A percentile compares a stretch with the other conserved stretches of the same genome.
phyloP scores from a whole-genome alignment of 306 rosid genomes.

The Dalbergia cultrata region DNA sequence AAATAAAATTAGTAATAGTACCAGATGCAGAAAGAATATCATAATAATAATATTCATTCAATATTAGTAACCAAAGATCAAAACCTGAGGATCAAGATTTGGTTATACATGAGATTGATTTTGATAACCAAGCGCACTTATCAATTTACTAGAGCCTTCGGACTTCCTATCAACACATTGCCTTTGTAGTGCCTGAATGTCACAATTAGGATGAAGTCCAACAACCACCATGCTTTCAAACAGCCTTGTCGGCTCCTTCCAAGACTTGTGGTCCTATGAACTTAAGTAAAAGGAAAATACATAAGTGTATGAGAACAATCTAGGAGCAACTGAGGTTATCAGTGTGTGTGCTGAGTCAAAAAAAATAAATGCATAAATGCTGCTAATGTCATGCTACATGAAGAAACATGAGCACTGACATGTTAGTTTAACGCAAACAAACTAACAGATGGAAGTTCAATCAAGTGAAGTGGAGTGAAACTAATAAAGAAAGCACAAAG shows the following conservation, averaged over 20 bases:
- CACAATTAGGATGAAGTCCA: conserved; percentile 96
- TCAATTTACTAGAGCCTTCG: conserved; percentile 79
- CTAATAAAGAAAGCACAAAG: conserved; percentile 25
- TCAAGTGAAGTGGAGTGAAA: conserved; percentile 23
- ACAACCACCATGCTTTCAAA: conserved; percentile 95
- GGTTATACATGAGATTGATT: conserved; percentile 86
- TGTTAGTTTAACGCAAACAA: neutral
- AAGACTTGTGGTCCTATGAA: conserved; percentile 89
- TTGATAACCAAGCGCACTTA: conserved; percentile 76
- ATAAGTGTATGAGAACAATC: conserved; percentile 45
- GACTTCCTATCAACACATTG: conserved; percentile 69
- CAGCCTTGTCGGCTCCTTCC: conserved; percentile 86
- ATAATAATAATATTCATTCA: conserved; percentile 19
- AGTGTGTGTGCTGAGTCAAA: conserved; percentile 22
- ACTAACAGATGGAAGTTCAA: conserved; percentile 30
- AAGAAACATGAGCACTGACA: neutral
- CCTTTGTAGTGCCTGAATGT: conserved; percentile 81
- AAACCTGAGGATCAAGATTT: conserved; percentile 94
- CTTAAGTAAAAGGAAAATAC: conserved; percentile 33
- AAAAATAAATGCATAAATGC: conserved; percentile 1
- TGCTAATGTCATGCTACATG: conserved; percentile 26
- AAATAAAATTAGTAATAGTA: neutral
- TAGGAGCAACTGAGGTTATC: neutral
- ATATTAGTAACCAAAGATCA: conserved; percentile 52
- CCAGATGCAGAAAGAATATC: conserved; percentile 11